Percentiles rank a stretch among this genome's conserved stretches.
phyloP scores from a whole-genome alignment of 345 rosid genomes.

The Aquilaria sinensis region DNA sequence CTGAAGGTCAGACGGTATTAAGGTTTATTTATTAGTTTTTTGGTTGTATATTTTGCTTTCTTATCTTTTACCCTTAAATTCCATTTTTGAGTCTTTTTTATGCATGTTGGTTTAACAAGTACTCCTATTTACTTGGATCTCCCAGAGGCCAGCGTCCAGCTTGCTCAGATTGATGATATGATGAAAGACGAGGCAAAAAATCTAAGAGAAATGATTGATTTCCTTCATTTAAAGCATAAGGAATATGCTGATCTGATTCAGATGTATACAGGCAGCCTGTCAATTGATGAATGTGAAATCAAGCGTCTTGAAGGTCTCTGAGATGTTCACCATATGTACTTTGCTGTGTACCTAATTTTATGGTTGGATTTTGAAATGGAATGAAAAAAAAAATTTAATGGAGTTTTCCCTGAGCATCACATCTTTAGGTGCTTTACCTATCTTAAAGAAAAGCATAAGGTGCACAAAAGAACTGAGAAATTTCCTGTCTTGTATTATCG shows the following conservation, averaged over 20 bases:
- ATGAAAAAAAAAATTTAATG: too few relatives aligned
- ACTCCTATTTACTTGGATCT: not conserved
- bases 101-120: not conserved
- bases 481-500: too few relatives aligned
- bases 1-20: slow-evolving; percentile 65
- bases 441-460: too few relatives aligned
- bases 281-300: slow-evolving; percentile 64
- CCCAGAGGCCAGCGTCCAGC: slow-evolving; percentile 49
- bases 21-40: slow-evolving; percentile 16
- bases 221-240: slow-evolving; percentile 62
- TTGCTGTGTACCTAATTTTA: too few relatives aligned
- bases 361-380: too few relatives aligned
- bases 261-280: slow-evolving; percentile 38
- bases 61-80: not conserved
- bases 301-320: slow-evolving; percentile 64
- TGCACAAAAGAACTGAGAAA: too few relatives aligned
- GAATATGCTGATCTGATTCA: slow-evolving; percentile 48
- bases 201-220: slow-evolving; percentile 52
- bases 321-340: not conserved
- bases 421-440: too few relatives aligned
- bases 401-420: too few relatives aligned
- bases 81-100: not conserved
- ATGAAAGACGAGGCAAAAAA: slow-evolving; percentile 69
- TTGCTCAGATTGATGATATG: slow-evolving; percentile 69
- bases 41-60: slow-evolving; percentile 13